Base-by-base conservation (phyloP, 2,329 filamentous ascomycete genomes). In the Xylaria sp. region DNA sequence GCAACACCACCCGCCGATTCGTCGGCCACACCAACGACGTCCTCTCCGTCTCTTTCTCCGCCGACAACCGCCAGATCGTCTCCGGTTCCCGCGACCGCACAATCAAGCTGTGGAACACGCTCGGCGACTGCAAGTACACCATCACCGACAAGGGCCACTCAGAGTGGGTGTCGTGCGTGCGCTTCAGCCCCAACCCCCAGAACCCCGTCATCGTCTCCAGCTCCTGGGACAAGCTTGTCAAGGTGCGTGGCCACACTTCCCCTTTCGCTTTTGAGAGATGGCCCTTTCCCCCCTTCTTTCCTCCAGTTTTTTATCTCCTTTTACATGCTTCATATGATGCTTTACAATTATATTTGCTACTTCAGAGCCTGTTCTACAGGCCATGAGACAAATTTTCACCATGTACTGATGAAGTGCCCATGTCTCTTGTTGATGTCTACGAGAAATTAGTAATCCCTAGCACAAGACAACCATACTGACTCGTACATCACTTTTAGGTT, bases 51-150 rank as follows among this genome's bases (percentile, higher is more conserved):
- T 98, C 94, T 79, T 99, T 99, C 93, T 98, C 96, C 80, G 96
- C 96, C 90, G 96, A 99, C 90, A 98, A 98, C 93, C 93, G 96
- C 83, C 96, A 98, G 90, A 98, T 99, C 86, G 96, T 98, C 81
- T 98, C 96, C 77, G 96, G 94, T 78, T 98, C 96, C 76, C 94
- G 96, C 84, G 96, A 99, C 89, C 92, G 94, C 84, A 94, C 93
- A 82, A 98, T 99, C 90, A 99, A 98, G 93, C 92, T 99, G 81
- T 99, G 96, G 96, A 99, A 99, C 90, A 99, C 96, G 80, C 94
- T 99, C 77, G 96, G 96, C 87, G 96, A 99, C 91, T 99, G 96
- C 94, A 99, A 99, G 90, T 99, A 91, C 92, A 99, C 95, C 88
- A 98, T 99, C 89, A 97, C 94, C 86, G 96, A 99, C 84, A 99